Evolutionary conservation across 2,329 filamentous ascomycete genomes (phyloP), one percentile per base, ranked within the genome.

Genomic region (Colletotrichum tofieldiae): DNA sequence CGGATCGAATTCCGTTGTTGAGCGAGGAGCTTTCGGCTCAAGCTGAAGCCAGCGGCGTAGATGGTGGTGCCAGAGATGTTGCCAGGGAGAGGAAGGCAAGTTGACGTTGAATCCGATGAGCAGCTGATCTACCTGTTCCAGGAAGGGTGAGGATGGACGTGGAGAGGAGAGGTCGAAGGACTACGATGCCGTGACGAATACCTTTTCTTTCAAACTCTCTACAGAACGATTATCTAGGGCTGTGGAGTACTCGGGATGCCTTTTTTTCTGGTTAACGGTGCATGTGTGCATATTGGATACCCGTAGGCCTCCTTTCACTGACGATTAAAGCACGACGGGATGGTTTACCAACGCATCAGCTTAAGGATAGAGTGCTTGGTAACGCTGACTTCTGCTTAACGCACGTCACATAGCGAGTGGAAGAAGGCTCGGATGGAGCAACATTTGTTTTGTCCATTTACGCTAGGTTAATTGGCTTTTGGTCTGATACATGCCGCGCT

Each of bases 1-100:
- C 58, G 2, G 89, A 91, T 72, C 82, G 84, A 23, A 91, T 92
- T 58, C 89, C 90, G 2, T 78, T 91, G 39, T 80, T 92, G 20
- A 85, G 81, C 43, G 87, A 88, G 20, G 86, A 89, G 65, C 77
- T 78, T 52, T 76, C 76, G 14, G 76, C 75, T 8, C 77, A 77
- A 3, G 77, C 75, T 18, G 79, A 51, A n/a, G 60, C 83, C 7
- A 86, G 84, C 1, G 84, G 85, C 2, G 75, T 86, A 45, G 87
- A 89, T 65, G 80, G 79, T 1, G 81, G 82, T 1, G 82, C 82
- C n/a, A 85, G 81, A 71, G 84, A 87, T 74, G 80, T 84, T 7
- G 82, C 85, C 3, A 83, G 85, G 43, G 86, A 87, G 77, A 84
- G 89, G 72, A 89, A 82, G 75, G 67, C 78, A 35, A 78, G 77